Conservation (phyloP, 345 rosid genomes). For the Ceriops tagal region DNA sequence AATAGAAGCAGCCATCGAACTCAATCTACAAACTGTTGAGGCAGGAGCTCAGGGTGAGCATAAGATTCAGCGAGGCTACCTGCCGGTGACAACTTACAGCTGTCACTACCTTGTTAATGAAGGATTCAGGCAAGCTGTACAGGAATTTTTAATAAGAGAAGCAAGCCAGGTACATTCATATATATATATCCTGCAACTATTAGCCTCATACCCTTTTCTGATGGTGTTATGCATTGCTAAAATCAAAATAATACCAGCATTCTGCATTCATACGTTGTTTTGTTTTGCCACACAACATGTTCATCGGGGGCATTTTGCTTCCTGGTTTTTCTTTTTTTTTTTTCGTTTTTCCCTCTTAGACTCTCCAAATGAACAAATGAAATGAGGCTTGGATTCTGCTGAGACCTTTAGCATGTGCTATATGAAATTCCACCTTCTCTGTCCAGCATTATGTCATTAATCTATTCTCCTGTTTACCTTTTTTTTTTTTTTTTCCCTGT, state of each 20-base stretch:
- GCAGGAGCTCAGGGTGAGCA: conserved; percentile 99
- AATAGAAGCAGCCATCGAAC: conserved; percentile 89
- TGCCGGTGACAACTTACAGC: conserved; percentile 85
- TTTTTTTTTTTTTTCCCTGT: too few species aligned
- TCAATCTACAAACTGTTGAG: conserved; percentile 70
- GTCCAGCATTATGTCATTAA: too few species aligned
- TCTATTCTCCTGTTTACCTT: too few species aligned
- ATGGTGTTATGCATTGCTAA: not conserved
- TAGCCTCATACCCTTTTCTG: not conserved
- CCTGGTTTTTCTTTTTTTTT: too few species aligned
- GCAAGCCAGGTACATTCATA: not conserved
- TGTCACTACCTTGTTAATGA: conserved; percentile 58
- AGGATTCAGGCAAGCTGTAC: conserved; percentile 1
- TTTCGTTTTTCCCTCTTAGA: not conserved
- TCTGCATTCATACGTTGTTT: not conserved
- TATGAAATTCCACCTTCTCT: too few species aligned
- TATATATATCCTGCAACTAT: not conserved
- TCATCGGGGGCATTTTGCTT: not conserved
- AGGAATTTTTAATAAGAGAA: not conserved
- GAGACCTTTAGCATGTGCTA: too few species aligned
- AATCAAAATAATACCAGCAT: not conserved
- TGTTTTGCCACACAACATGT: not conserved
- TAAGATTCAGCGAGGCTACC: conserved; percentile 87
- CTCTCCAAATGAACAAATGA: not conserved
- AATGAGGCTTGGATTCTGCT: too few species aligned